Evolutionary conservation across 108 stramenopile genomes (phyloP).

Genomic region (Ochromonas danica): DNA sequence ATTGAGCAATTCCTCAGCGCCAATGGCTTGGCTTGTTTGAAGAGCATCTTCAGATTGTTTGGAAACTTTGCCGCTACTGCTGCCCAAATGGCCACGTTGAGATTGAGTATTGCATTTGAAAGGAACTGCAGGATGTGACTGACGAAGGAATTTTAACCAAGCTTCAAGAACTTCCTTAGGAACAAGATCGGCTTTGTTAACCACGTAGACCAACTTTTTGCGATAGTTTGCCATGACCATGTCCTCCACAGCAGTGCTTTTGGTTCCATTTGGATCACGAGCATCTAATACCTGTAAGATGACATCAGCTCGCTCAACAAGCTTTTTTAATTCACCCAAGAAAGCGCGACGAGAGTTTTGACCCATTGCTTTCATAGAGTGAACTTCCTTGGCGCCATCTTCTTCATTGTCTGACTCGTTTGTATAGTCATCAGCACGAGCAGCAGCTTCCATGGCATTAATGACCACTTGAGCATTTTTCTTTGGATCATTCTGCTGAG

Average conservation of each 20-base stretch:
- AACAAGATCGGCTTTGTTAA: constrained; percentile 98
- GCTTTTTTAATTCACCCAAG: constrained; percentile 85
- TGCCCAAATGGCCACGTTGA: constrained; percentile 46
- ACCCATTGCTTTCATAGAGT: constrained; percentile 50
- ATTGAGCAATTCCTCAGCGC: constrained; percentile 87
- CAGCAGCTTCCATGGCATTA: constrained; percentile 43
- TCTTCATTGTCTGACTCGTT: constrained; percentile 39
- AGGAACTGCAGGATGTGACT: constrained; percentile 78
- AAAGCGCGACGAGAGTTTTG: constrained; percentile 71
- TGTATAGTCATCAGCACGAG: constrained; percentile 32
- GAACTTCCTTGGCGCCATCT: background rate
- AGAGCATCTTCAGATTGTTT: constrained; percentile 44
- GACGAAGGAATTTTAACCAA: constrained; percentile 85
- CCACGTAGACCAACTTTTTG: constrained; percentile 92
- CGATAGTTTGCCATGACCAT: constrained; percentile 74
- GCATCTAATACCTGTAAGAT: constrained; percentile 96
- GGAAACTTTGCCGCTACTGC: constrained; percentile 44
- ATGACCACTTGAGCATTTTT: constrained; percentile 36
- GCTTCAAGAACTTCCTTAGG: constrained; percentile 82
- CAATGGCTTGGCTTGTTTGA: constrained; percentile 66
- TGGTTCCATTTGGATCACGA: constrained; percentile 89
- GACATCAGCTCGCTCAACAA: constrained; percentile 90
- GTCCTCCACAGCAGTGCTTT: constrained; percentile 75
- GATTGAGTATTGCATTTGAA: constrained; percentile 78
- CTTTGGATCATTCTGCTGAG: constrained; percentile 43